Base-by-base conservation (phyloP, 2,329 filamentous ascomycete genomes). In the Pestalotiopsis sp. region DNA sequence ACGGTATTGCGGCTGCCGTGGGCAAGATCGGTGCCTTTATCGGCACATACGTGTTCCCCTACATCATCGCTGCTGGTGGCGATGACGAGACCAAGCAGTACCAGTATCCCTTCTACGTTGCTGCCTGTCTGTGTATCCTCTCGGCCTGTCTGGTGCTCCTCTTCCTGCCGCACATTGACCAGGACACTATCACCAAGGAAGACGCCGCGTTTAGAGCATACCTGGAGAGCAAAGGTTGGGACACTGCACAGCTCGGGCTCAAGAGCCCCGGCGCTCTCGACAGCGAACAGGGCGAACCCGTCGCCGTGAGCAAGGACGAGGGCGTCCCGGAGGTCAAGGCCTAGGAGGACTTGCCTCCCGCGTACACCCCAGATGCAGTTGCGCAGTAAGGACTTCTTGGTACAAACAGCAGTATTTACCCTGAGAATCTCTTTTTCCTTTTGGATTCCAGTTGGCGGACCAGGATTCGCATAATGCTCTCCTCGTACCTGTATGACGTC, bases 51-150 rank as follows among this genome's bases (percentile, higher is more conserved):
- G 90, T 96, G 13, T 94, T 96, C 76, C 91, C 92, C 0, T 88
- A 94, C 69, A 91, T 94, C 67, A 85, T 89, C 64, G 86, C 86
- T 0, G 90, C 88, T 0, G 90, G 88, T 9, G 85, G 85, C 1
- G 76, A 84, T 67, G 83, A 86, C 66, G 80, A 81, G 0, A 81
- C 87, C 23, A 85, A 88, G 23, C 85, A 86, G 4, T 93, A 93
- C 0, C 94, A 97, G 77, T 94, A 97, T 73, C 94, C 94, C 0
- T 98, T 97, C 82, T 97, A 90, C 79, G 93, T 98, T n/a, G 91
- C 91, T 2, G 92, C 91, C 52, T 84, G 88, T 27, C 80, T 97
- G 67, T 96, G 93, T 73, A 80, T 97, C n/a, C 83, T 97, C 63
- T 91, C 90, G 2, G 93, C 93, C 0, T 80, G 82, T 11, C 78